phyloP scores from a whole-genome alignment of 2,329 filamentous ascomycete species.

The Grosmannia serpens region DNA sequence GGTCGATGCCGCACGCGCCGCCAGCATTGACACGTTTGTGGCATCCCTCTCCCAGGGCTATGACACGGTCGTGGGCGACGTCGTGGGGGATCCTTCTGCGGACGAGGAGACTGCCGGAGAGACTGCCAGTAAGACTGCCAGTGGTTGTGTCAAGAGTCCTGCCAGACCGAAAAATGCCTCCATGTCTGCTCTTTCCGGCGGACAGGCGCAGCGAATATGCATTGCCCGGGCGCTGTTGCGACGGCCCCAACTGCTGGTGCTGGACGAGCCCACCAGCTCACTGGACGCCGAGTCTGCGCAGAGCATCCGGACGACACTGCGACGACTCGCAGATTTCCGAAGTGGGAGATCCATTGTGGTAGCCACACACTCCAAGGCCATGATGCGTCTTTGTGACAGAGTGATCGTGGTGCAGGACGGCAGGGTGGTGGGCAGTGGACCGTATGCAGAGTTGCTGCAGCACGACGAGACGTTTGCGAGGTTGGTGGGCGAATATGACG shows the following conservation, averaged over 20 bases:
- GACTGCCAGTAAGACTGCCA: neutral
- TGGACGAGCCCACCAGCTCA: slow-evolving; percentile 81
- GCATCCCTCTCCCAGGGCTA: slow-evolving; percentile 58
- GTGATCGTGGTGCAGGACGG: slow-evolving; percentile 62
- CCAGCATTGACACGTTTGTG: slow-evolving; percentile 69
- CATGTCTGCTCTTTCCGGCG: slow-evolving; percentile 55
- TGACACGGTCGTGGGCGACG: slow-evolving; percentile 67
- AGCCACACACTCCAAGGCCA: slow-evolving; percentile 70
- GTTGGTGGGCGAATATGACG: slow-evolving; percentile 25
- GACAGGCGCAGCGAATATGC: slow-evolving; percentile 70
- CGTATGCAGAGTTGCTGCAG: slow-evolving; percentile 45
- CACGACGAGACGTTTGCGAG: slow-evolving; percentile 32
- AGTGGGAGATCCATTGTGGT: slow-evolving; percentile 50
- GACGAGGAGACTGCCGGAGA: neutral
- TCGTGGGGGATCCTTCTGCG: slow-evolving; percentile 26
- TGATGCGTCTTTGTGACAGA: slow-evolving; percentile 72
- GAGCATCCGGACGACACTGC: slow-evolving; percentile 38
- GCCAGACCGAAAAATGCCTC: neutral
- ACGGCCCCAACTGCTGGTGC: slow-evolving; percentile 57
- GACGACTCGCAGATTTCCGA: neutral
- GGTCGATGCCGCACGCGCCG: slow-evolving; percentile 39
- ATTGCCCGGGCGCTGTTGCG: slow-evolving; percentile 71
- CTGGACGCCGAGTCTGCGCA: slow-evolving; percentile 60
- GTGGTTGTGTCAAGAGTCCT: neutral
- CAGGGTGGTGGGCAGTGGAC: slow-evolving; percentile 54